Evolutionary conservation across 164 flowering plant genomes (phyloP), one percentile per base, ranked within the genome.

Genomic region (Paratinospora sagittata): DNA sequence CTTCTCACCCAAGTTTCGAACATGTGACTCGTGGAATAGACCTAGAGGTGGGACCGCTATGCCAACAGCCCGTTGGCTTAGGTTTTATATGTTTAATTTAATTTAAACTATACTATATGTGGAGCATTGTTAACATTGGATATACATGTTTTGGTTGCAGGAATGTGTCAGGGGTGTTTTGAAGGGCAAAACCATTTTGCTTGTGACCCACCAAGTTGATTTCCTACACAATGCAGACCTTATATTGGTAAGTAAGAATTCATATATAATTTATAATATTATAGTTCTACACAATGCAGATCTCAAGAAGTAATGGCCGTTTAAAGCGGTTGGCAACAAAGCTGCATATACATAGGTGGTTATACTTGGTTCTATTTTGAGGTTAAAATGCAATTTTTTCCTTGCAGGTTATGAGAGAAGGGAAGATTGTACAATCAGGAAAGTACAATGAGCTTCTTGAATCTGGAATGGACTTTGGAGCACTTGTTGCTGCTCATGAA

Each of bases 391-490:
- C 30, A 65, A 80, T 72, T 47, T 17, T 47, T 12, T 3, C n/a
- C n/a, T n/a, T n/a, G 61, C 83, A 94, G 98, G 97, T 95, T n/a
- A 95, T 95, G 97, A 78, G 95, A 73, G 98, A 91, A 39, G 98
- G 98, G 27, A 84, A 45, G 89, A 85, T 95, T 37, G 97, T 95
- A 24, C 90, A 95, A 76, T 89, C 95, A 24, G 99, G 99, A 61
- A 95, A 82, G 74, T 95, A 95, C 70, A 66, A 88, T 39, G 88
- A 82, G 30, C 66, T 95, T 37, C 72, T 90, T 5, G 78, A 80
- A 37, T 76, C 86, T 66, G 97, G 96, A 13, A 4, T 78, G 61
- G 97, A 95, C 73, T 95, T 92, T 72, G 80, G 76, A 70, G 88
- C 87, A 17, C 78, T 92, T 17, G 98, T 95, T 3, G 74, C 83